Percentiles rank a stretch among this genome's conserved stretches.
These are phyloP conservation scores for Apostasia shenzhenica DNA, from an alignment of 106 monocot genomes.

Conservation along the genomic window DNA sequence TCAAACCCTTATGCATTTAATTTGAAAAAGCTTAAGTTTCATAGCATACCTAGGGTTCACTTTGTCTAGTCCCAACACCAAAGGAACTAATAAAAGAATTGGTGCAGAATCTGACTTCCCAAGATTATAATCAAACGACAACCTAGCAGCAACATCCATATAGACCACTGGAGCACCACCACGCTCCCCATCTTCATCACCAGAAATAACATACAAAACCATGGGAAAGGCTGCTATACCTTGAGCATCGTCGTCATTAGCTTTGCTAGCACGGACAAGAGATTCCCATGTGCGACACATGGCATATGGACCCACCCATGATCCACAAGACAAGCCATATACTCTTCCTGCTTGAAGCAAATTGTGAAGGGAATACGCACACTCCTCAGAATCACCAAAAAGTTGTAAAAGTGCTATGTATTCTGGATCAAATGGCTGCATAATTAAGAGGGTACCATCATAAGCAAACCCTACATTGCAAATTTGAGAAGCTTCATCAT, in stretches of 20 bases:
- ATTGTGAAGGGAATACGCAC: conserved; percentile 81
- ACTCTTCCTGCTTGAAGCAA: conserved; percentile 75
- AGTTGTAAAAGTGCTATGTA: conserved; percentile 68
- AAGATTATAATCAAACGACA: conserved; percentile 45
- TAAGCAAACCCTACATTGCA: conserved; percentile 27
- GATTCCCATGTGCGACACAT: conserved; percentile 96
- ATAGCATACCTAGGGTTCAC: conserved; percentile 72
- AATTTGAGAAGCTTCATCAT: conserved; percentile 22
- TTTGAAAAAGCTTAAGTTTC: no score
- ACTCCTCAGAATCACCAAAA: conserved; percentile 70
- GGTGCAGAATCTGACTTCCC: conserved; percentile 46
- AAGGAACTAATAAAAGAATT: conserved; percentile 77
- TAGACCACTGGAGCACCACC: conserved; percentile 92
- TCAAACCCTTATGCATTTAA: no score
- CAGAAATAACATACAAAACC: conserved; percentile 87
- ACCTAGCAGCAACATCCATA: conserved; percentile 54
- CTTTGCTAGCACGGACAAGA: conserved; percentile 36
- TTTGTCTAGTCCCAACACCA: conserved; percentile 98
- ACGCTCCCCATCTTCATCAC: conserved; percentile 90
- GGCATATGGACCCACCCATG: conserved; percentile 98
- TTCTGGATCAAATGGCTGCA: conserved; percentile 81
- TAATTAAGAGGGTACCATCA: conserved; percentile 26
- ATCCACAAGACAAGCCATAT: conserved; percentile 85
- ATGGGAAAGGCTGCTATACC: conserved; percentile 44
- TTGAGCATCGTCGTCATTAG: conserved; percentile 9